phyloP scores from a whole-genome alignment of 2,329 filamentous ascomycete species.

The Nemania diffusa region DNA sequence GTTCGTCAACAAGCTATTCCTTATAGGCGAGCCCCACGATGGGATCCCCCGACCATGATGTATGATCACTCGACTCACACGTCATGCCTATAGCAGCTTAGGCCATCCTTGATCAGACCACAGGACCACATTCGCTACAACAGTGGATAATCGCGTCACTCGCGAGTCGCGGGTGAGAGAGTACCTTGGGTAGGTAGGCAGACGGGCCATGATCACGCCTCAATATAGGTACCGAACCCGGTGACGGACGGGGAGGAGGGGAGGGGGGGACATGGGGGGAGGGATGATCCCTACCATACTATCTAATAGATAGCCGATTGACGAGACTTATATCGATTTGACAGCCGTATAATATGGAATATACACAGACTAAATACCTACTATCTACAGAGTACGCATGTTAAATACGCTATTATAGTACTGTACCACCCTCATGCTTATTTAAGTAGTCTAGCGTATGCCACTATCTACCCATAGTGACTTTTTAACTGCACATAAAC shows the following conservation, averaged over 20 bases:
- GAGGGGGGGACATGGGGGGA: not conserved
- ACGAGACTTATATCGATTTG: too few relatives aligned
- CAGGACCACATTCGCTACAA: slow-evolving; percentile 11
- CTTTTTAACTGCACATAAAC: too few relatives aligned
- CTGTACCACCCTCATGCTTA: too few relatives aligned
- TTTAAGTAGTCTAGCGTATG: too few relatives aligned
- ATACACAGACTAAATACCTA: too few relatives aligned
- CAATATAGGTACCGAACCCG: slow-evolving; percentile 21
- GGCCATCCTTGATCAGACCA: slow-evolving; percentile 19
- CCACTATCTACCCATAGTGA: too few relatives aligned
- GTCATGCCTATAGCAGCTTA: not conserved
- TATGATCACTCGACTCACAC: slow-evolving; percentile 4
- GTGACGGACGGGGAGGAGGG: not conserved
- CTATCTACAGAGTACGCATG: too few relatives aligned
- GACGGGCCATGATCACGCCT: not conserved
- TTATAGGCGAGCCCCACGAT: not conserved
- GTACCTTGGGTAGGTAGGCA: too few relatives aligned
- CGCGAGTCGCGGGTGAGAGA: not conserved
- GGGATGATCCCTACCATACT: slow-evolving; percentile 10
- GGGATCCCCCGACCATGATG: not conserved
- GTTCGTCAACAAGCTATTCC: not conserved
- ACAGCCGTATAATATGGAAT: too few relatives aligned
- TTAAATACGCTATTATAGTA: too few relatives aligned
- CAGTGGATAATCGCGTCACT: slow-evolving; percentile 7
- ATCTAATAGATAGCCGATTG: slow-evolving; percentile 9